phyloP scores from a whole-genome alignment of 495 filamentous ascomycete species.

The Xylaria cubensis region DNA sequence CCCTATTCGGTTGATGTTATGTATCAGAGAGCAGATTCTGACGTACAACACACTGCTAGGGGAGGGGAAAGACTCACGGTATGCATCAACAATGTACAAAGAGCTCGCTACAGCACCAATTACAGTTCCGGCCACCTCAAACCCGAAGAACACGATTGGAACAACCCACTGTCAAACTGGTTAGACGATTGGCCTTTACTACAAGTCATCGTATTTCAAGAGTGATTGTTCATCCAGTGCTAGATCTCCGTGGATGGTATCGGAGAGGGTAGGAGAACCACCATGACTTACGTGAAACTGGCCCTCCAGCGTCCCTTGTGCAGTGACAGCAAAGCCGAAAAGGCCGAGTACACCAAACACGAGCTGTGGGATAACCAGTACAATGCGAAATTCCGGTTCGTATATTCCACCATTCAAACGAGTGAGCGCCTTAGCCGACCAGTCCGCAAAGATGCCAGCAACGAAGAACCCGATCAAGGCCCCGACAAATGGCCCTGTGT shows the following conservation, averaged over 20 bases:
- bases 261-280: neutral
- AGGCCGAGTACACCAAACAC: conserved; percentile 79
- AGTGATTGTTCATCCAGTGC: neutral
- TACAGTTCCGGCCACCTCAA: conserved; percentile 86
- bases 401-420: conserved; percentile 79
- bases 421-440: conserved; percentile 71
- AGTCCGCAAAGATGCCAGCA: conserved; percentile 77
- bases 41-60: neutral
- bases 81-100: conserved; percentile 93
- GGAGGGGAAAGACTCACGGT: conserved; percentile 64
- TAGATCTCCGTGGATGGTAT: neutral
- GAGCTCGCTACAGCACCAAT: conserved; percentile 85
- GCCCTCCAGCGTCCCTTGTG: conserved; percentile 53
- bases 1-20: conserved; percentile 51
- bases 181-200: neutral
- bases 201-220: neutral
- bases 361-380: conserved; percentile 81
- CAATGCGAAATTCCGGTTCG: conserved; percentile 88
- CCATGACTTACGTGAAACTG: conserved; percentile 56
- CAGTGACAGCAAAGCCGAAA: conserved; percentile 81
- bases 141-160: conserved; percentile 78
- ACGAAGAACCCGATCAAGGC: conserved; percentile 78
- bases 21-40: neutral
- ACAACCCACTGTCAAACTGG: conserved; percentile 59
- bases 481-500: conserved; percentile 85